Percentiles rank a stretch among this genome's conserved stretches.
Evolutionary conservation across 2,329 filamentous ascomycete genomes (phyloP).

Genomic region (Leptosphaerulina australis): DNA sequence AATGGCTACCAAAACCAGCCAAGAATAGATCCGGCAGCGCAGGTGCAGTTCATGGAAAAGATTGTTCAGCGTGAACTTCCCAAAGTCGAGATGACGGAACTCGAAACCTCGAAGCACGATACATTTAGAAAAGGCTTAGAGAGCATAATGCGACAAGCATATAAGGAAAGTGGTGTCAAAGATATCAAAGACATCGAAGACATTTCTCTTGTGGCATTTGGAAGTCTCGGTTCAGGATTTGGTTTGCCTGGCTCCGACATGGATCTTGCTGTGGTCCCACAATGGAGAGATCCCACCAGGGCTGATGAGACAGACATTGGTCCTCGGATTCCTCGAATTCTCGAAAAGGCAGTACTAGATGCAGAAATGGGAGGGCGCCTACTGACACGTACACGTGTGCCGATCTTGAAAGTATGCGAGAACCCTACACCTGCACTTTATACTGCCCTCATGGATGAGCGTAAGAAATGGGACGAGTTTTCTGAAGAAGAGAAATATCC

Average conservation of each 20-base stretch:
- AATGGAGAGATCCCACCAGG: conserved; percentile 46
- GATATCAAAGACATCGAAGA: conserved; percentile 58
- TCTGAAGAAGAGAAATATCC: conserved; percentile 53
- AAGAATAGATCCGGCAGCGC: conserved; percentile 39
- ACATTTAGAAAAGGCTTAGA: conserved; percentile 70
- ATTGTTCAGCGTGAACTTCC: conserved; percentile 58
- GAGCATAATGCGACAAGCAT: conserved; percentile 64
- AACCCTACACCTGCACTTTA: conserved; percentile 67
- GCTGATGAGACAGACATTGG: conserved; percentile 51
- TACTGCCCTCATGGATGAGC: conserved; percentile 66
- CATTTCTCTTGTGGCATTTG: conserved; percentile 77
- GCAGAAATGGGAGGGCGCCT: conserved; percentile 76
- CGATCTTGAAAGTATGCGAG: conserved; percentile 87
- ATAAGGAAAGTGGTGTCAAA: conserved; percentile 47
- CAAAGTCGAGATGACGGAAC: conserved; percentile 65
- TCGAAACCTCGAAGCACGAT: conserved; percentile 74
- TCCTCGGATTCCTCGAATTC: conserved; percentile 69
- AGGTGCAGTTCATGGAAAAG: conserved; percentile 52
- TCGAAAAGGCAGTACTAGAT: conserved; percentile 77
- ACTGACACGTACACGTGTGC: conserved; percentile 78
- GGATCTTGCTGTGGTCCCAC: conserved; percentile 80
- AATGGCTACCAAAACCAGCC: conserved; percentile 24
- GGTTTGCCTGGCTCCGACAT: conserved; percentile 88
- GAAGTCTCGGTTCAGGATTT: conserved; percentile 83
- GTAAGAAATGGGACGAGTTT: conserved; percentile 72